phyloP scores from a whole-genome alignment of 78 protist species.

The Dictyostelium brefeldianum region DNA sequence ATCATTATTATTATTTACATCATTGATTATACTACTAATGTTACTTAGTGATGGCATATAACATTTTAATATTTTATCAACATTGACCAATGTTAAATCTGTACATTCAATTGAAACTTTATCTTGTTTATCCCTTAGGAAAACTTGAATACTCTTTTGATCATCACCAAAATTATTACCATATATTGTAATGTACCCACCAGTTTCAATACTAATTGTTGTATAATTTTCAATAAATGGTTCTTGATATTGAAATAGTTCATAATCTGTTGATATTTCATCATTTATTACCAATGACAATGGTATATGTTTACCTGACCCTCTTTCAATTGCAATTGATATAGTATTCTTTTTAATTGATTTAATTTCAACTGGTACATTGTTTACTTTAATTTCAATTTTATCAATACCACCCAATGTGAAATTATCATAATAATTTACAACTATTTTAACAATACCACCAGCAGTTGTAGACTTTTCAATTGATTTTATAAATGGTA shows the following conservation, averaged over 20 bases:
- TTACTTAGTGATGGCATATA: conserved; percentile 5
- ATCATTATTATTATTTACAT: neutral
- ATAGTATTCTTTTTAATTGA: neutral
- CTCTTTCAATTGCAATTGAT: neutral
- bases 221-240: conserved; percentile 17
- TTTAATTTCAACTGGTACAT: neutral
- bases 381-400: neutral
- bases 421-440: neutral
- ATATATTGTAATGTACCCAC: neutral
- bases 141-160: neutral
- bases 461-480: neutral
- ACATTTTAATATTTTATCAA: neutral
- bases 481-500: conserved; percentile 16
- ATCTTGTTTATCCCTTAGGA: neutral
- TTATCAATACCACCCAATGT: neutral
- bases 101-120: neutral
- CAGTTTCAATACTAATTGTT: neutral
- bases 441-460: neutral
- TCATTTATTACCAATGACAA: neutral
- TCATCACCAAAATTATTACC: conserved; percentile 29
- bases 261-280: neutral
- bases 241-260: neutral
- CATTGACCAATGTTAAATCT: neutral
- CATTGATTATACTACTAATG: neutral
- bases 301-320: conserved; percentile 5